Evolutionary conservation across 768 basidiomycete genomes (phyloP).

Genomic region (Suillus variegatus): DNA sequence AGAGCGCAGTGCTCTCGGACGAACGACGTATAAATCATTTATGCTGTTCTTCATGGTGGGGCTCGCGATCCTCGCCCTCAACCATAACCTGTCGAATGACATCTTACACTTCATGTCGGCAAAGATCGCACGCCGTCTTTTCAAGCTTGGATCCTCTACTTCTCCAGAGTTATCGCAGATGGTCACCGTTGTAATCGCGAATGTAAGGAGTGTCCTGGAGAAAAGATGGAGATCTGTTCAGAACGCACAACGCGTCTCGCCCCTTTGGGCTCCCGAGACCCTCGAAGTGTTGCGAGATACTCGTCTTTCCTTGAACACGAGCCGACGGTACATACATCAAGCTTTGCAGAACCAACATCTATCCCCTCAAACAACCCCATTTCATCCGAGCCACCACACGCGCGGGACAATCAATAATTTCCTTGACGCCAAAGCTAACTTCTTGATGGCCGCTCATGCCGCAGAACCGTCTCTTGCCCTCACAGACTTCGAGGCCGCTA

Average conservation of each 20-base stretch:
- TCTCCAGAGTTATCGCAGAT: slow-evolving; percentile 19
- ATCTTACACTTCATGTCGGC: slow-evolving; percentile 36
- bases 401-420: slow-evolving; percentile 22
- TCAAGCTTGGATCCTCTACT: slow-evolving; percentile 33
- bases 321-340: slow-evolving; percentile 29
- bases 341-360: slow-evolving; percentile 12
- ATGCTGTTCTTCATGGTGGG: slow-evolving; percentile 31
- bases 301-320: slow-evolving; percentile 33
- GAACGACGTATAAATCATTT: slow-evolving; percentile 33
- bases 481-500: slow-evolving; percentile 38
- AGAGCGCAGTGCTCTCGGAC: slow-evolving; percentile 14
- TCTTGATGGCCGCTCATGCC: slow-evolving; percentile 13
- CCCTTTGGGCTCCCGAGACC: slow-evolving; percentile 30
- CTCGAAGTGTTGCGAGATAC: slow-evolving; percentile 34
- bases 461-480: slow-evolving; percentile 23
- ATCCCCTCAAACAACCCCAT: background rate
- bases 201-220: slow-evolving; percentile 26
- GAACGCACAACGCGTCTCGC: slow-evolving; percentile 23
- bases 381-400: slow-evolving; percentile 8
- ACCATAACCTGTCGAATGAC: slow-evolving; percentile 28
- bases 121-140: slow-evolving; percentile 40
- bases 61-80: slow-evolving; percentile 13
- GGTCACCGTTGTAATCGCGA: slow-evolving; percentile 14
- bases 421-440: slow-evolving; percentile 12
- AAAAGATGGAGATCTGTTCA: slow-evolving; percentile 39